Conservation (phyloP, 192 early-diverging fungal species). For the Diversispora epigaea region DNA sequence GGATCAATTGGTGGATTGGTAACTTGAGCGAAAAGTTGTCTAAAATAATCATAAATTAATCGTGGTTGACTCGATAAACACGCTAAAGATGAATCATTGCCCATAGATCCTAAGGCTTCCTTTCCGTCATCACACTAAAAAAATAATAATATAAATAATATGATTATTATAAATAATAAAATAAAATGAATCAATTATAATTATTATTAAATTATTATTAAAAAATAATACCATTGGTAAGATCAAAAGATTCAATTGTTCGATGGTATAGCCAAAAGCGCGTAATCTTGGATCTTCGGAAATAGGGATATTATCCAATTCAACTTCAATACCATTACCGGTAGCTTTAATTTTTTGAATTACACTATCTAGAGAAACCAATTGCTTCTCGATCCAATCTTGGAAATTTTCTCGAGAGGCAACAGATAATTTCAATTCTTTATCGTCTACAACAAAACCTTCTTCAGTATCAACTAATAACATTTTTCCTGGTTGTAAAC, state of each 20-base stretch:
- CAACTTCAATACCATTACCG: slow-evolving; percentile 34
- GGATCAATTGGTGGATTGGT: slow-evolving; percentile 99
- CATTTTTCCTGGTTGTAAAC: slow-evolving; percentile 95
- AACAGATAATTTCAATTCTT: slow-evolving; percentile 79
- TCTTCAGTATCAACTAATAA: slow-evolving; percentile 92
- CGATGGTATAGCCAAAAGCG: slow-evolving; percentile 89
- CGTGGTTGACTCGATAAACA: slow-evolving; percentile 87
- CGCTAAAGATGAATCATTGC: slow-evolving; percentile 93
- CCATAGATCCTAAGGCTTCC: slow-evolving; percentile 98
- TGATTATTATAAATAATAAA: background rate
- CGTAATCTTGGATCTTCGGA: slow-evolving; percentile 76
- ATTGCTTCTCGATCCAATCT: slow-evolving; percentile 83
- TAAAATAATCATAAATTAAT: slow-evolving; percentile 95
- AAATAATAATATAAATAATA: background rate
- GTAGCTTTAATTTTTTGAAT: slow-evolving; percentile 40
- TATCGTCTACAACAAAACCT: slow-evolving; percentile 88
- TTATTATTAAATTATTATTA: background rate
- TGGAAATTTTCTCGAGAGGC: slow-evolving; percentile 71
- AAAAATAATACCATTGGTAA: slow-evolving; percentile 75
- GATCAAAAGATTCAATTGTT: slow-evolving; percentile 88
- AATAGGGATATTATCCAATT: slow-evolving; percentile 63
- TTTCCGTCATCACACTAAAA: slow-evolving; percentile 67
- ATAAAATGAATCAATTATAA: background rate
- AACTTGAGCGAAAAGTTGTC: slow-evolving; percentile 96
- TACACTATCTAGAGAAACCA: slow-evolving; percentile 70